Base-by-base conservation (phyloP, 345 rosid species). In the Arabidopsis suecica region DNA sequence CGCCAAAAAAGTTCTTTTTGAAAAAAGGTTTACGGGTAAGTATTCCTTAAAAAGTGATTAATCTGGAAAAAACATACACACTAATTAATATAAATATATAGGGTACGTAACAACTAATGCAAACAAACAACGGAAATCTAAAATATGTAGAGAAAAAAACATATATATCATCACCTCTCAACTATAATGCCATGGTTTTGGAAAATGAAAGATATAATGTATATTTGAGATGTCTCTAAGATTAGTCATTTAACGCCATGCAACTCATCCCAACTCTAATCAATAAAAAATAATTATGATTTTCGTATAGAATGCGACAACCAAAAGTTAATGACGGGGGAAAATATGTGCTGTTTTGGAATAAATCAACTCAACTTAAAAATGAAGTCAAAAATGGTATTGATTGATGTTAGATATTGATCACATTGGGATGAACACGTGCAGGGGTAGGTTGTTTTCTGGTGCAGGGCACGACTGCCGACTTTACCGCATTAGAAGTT, bases 381-480 rank as follows among this genome's bases (percentile, higher is more conserved):
- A 44, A 34, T 22, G 49, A 65, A 55, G 77, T 73, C 16, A 56
- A 65, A 56, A 10, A 73, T 33, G 56, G 64, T 36, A 25, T 44
- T 18, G 36, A 38, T 28, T 2, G 45, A 25, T 25, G 38, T 54
- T 37, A 65, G 47, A 25, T 66, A 66, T 5, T 45, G 50, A 56
- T 14, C 25, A 38, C 14, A 42, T 10, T 25, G 14, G 22, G 4
- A 53, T 42, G 58, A 55, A 40, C 68, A 71, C 77, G 63, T 71
- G 75, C 61, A 51, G 42, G 67, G 48, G 67, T 18, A 56, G 40
- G 72, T 65, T 71, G 81, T 71, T 65, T 71, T 77, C 76, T 77
- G 72, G 81, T 77, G 81, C 37, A 77, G 77, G 77, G 68, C 41
- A 56, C 32, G 36, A 71, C 76, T 77, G 67, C 80, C 76, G 72